Percentiles rank a stretch among this genome's conserved stretches.
phyloP scores from a whole-genome alignment of 306 rosid species.

The Inga leiocalycina region DNA sequence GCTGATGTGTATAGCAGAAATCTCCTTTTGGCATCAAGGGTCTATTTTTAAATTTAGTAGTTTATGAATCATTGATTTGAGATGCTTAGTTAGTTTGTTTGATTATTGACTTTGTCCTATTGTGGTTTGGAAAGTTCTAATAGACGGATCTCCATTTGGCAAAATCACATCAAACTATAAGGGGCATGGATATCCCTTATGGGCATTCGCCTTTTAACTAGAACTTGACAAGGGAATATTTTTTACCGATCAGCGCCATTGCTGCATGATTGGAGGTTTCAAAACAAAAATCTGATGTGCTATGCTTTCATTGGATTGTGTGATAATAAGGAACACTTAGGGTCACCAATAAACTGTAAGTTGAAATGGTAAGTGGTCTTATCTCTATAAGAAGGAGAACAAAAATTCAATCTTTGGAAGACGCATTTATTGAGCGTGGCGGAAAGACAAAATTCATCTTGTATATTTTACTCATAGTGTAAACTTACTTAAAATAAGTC shows the following conservation, averaged over 20 bases:
- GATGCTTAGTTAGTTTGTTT: background rate
- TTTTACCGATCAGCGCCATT: background rate
- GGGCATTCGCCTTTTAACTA: background rate
- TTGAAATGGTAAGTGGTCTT: too few relatives aligned
- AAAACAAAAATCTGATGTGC: background rate
- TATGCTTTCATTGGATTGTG: background rate
- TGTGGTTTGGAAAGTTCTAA: background rate
- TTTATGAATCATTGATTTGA: constrained; percentile 3
- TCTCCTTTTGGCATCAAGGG: background rate
- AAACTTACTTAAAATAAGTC: too few relatives aligned
- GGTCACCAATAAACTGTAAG: too few relatives aligned
- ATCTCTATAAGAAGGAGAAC: too few relatives aligned
- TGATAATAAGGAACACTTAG: background rate
- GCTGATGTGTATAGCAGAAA: constrained; percentile 8
- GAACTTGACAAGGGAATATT: background rate
- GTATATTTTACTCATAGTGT: too few relatives aligned
- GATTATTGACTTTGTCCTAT: background rate
- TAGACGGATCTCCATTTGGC: background rate
- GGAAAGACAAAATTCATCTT: too few relatives aligned
- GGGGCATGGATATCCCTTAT: background rate
- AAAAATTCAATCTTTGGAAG: too few relatives aligned
- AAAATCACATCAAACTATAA: background rate
- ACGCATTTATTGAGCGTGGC: too few relatives aligned
- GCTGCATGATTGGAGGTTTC: background rate
- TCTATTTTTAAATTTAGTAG: background rate